Evolutionary conservation across 2,329 filamentous ascomycete species (phyloP).

Genomic region (Talaromyces sp.): DNA sequence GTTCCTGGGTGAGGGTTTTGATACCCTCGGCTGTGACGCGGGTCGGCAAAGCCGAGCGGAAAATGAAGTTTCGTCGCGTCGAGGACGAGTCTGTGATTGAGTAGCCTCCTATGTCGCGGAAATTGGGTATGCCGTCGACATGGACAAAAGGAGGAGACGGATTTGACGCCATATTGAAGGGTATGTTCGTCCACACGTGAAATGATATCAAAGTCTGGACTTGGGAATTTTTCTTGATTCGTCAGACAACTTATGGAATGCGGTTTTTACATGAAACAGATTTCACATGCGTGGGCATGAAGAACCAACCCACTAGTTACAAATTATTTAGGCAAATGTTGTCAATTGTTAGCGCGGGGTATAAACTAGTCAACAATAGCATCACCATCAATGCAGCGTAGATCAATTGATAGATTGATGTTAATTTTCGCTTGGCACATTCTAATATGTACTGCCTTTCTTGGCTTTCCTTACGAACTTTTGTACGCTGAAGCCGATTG

Average conservation of each 20-base stretch:
- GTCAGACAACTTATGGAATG: no score
- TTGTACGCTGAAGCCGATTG: not conserved
- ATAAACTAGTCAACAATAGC: not conserved
- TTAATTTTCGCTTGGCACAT: no score
- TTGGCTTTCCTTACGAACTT: not conserved
- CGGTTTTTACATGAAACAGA: no score
- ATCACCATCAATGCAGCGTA: not conserved
- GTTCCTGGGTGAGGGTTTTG: constrained; percentile 41
- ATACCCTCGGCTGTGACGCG: constrained; percentile 52
- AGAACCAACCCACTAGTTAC: no score
- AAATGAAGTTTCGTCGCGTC: constrained; percentile 46
- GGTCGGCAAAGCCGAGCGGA: constrained; percentile 65
- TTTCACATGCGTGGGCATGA: not conserved
- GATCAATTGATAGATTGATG: not conserved
- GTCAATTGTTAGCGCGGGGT: not conserved
- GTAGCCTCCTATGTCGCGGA: constrained; percentile 63
- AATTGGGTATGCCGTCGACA: constrained; percentile 59
- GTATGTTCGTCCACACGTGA: not conserved
- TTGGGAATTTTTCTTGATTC: not conserved
- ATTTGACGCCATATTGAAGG: not conserved
- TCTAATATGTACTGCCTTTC: no score
- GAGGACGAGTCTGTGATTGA: constrained; percentile 28
- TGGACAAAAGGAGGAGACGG: constrained; percentile 8
- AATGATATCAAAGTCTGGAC: not conserved
- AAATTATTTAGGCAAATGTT: not conserved